Evolutionary conservation across 495 filamentous ascomycete genomes (phyloP).

Genomic region (Xylaria palmicola): DNA sequence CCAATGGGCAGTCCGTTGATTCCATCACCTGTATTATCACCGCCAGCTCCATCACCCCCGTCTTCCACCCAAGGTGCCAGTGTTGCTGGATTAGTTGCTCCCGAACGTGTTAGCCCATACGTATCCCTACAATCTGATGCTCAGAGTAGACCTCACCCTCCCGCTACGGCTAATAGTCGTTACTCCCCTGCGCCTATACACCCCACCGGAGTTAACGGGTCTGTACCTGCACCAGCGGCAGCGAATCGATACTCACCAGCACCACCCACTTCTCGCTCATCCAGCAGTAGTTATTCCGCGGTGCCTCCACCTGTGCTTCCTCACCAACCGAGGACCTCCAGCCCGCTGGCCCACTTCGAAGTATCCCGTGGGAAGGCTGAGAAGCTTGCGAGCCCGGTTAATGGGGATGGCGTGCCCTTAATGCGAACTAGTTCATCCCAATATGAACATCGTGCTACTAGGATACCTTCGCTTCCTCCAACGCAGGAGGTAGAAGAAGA

Average conservation of each 20-base stretch:
- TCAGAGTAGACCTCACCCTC: constrained; percentile 39
- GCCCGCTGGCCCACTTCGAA: constrained; percentile 72
- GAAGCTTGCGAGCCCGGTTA: constrained; percentile 28
- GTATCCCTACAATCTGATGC: constrained; percentile 44
- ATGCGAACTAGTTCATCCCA: constrained; percentile 47
- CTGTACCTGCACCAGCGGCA: constrained; percentile 37
- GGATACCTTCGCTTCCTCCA: constrained; percentile 50
- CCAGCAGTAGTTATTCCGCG: constrained; percentile 41
- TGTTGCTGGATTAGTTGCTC: constrained; percentile 46
- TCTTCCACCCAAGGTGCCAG: constrained; percentile 28
- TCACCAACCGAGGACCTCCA: constrained; percentile 82
- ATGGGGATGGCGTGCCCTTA: constrained; percentile 34
- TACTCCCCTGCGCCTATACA: constrained; percentile 63
- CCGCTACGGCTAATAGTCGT: constrained; percentile 38
- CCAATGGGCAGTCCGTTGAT: constrained; percentile 27
- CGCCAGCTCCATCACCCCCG: constrained; percentile 29
- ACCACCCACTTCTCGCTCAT: constrained; percentile 38
- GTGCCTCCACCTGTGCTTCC: constrained; percentile 54
- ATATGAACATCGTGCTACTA: constrained; percentile 44
- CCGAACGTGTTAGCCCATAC: constrained; percentile 65
- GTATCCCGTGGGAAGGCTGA: constrained; percentile 42
- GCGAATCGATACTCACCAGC: constrained; percentile 55
- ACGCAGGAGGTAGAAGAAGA: constrained; percentile 55
- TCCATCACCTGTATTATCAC: constrained; percentile 23
- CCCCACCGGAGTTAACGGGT: constrained; percentile 32